Conservation (phyloP, 371 early-diverging fungal species). For the Rhizopus sp. region DNA sequence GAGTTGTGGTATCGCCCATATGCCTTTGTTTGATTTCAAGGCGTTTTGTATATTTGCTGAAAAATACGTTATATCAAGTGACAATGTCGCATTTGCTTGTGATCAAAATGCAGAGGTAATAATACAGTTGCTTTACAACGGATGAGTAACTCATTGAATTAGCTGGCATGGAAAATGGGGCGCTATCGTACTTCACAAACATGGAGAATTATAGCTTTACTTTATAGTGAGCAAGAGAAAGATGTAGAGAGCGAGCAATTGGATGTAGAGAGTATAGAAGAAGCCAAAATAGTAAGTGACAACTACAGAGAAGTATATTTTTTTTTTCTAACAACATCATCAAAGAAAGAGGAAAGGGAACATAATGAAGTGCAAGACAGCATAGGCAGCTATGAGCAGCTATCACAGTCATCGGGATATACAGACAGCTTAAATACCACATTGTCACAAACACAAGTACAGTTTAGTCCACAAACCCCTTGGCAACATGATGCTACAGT, state of each 20-base stretch:
- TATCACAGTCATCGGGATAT: slow-evolving; percentile 23
- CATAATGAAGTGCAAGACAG: not conserved
- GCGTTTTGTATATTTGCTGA: slow-evolving; percentile 71
- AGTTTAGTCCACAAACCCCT: slow-evolving; percentile 34
- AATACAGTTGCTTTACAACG: not conserved
- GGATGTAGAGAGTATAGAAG: slow-evolving; percentile 12
- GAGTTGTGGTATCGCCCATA: slow-evolving; percentile 63
- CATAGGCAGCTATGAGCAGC: slow-evolving; percentile 21
- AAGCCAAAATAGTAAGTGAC: not conserved
- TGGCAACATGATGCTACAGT: slow-evolving; percentile 66
- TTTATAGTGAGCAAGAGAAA: slow-evolving; percentile 49
- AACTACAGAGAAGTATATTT: no score
- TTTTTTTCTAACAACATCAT: not conserved
- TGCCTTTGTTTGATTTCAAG: slow-evolving; percentile 68
- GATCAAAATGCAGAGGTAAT: slow-evolving; percentile 69
- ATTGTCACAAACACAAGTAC: slow-evolving; percentile 2
- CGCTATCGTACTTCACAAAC: slow-evolving; percentile 75
- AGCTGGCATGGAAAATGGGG: slow-evolving; percentile 67
- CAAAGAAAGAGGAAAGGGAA: not conserved
- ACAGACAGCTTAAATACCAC: slow-evolving; percentile 18
- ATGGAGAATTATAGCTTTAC: slow-evolving; percentile 75
- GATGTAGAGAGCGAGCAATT: slow-evolving; percentile 28
- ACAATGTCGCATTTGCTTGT: slow-evolving; percentile 59
- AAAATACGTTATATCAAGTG: slow-evolving; percentile 53
- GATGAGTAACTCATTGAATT: slow-evolving; percentile 3